Percentiles rank a stretch among this genome's conserved stretches.
Conservation (phyloP, 371 early-diverging fungal genomes). For the Mortierella sp. region DNA sequence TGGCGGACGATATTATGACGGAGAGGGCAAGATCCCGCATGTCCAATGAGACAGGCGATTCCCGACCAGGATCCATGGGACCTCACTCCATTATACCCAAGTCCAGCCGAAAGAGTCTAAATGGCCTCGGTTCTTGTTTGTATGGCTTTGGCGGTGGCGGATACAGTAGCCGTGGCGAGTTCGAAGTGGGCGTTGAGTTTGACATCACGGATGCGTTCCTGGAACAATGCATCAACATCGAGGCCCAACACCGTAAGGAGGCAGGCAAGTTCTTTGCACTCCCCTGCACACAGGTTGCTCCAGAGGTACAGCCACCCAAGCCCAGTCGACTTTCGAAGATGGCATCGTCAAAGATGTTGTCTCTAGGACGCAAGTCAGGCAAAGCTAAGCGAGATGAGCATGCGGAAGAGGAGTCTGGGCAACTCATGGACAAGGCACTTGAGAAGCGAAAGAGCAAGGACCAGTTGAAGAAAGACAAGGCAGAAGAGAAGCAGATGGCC, state of each 20-base stretch:
- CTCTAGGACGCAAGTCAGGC: constrained; percentile 14
- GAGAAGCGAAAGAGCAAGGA: no score
- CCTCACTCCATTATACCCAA: constrained; percentile 38
- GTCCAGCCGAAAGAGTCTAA: constrained; percentile 43
- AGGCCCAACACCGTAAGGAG: constrained; percentile 43
- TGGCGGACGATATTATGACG: constrained; percentile 24
- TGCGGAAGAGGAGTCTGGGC: no score
- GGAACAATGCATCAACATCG: constrained; percentile 45
- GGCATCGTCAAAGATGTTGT: constrained; percentile 13
- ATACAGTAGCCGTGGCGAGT: constrained; percentile 46
- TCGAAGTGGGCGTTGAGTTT: constrained; percentile 50
- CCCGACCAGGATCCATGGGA: constrained; percentile 16
- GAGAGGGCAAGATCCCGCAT: constrained; percentile 8
- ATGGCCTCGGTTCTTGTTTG: constrained; percentile 14
- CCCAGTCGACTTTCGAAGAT: constrained; percentile 4
- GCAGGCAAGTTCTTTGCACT: constrained; percentile 51
- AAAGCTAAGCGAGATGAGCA: not conserved
- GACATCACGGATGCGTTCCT: constrained; percentile 44
- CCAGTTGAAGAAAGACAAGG: not conserved
- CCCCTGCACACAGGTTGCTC: constrained; percentile 22
- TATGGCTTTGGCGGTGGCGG: constrained; percentile 32
- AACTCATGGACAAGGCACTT: no score
- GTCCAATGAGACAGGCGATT: constrained; percentile 6
- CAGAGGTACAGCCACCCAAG: not conserved
- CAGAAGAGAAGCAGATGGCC: not conserved